Percentiles rank a stretch among this genome's conserved stretches.
These are phyloP conservation scores for Colletotrichum orbiculare DNA, from an alignment of 2,329 filamentous ascomycete genomes.

Conservation along the genomic window DNA sequence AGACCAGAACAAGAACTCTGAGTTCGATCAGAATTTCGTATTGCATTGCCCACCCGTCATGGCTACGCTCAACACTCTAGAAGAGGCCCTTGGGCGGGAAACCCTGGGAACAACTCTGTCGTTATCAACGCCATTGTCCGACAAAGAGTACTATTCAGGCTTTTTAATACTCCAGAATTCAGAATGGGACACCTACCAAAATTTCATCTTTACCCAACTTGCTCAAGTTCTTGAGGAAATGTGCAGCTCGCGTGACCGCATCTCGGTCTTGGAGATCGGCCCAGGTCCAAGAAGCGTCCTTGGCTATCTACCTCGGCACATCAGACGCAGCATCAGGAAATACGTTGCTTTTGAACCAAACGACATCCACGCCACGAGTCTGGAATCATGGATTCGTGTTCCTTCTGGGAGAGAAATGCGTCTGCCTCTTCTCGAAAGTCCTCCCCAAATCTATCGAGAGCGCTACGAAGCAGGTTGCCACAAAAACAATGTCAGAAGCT, in stretches of 20 bases:
- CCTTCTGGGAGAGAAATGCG: conserved; percentile 43
- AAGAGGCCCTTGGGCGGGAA: too few species aligned
- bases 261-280: conserved; percentile 70
- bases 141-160: conserved; percentile 60
- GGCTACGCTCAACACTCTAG: too few species aligned
- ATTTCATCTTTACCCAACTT: conserved; percentile 65
- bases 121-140: conserved; percentile 48
- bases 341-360: conserved; percentile 69
- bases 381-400: conserved; percentile 56
- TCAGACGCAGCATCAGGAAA: conserved; percentile 56
- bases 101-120: too few species aligned
- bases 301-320: conserved; percentile 54
- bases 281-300: conserved; percentile 68
- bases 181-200: conserved; percentile 54
- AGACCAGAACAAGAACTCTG: too few species aligned
- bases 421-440: conserved; percentile 54
- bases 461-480: conserved; percentile 51
- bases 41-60: too few species aligned
- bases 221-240: conserved; percentile 53
- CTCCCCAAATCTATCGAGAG: conserved; percentile 50
- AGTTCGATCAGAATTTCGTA: too few species aligned
- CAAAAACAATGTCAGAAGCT: conserved; percentile 29
- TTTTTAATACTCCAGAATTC: conserved; percentile 52
- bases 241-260: conserved; percentile 49
- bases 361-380: conserved; percentile 51